Conservation (phyloP, 441 rosid species). For the Adansonia rubrostipa region DNA sequence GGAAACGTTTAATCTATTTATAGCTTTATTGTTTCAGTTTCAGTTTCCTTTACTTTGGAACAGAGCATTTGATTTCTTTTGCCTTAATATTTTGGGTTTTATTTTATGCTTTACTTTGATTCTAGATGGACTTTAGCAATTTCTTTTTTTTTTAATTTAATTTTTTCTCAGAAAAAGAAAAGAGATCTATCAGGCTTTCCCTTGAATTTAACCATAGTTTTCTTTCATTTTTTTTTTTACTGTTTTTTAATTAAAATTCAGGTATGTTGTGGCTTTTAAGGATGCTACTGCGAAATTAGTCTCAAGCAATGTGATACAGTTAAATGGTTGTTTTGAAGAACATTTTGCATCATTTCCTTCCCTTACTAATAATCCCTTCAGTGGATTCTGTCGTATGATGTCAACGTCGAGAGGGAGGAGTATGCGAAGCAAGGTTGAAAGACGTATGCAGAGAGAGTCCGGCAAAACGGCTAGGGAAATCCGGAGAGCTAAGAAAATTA, state of each 20-base stretch:
- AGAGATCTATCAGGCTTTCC: too few species aligned
- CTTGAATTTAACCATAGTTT: too few species aligned
- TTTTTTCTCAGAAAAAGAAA: too few species aligned
- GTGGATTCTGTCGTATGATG: slow-evolving; percentile 64
- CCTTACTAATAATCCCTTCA: slow-evolving; percentile 28
- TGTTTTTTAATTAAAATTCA: slow-evolving; percentile 26
- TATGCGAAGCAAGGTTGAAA: slow-evolving; percentile 94
- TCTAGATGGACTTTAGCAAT: neutral
- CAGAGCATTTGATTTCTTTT: slow-evolving; percentile 12
- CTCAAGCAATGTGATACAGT: slow-evolving; percentile 28
- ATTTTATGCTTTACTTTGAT: slow-evolving; percentile 6
- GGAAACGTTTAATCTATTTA: neutral
- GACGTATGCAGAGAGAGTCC: slow-evolving; percentile 85
- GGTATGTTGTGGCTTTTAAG: slow-evolving; percentile 41
- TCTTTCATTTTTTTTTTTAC: neutral
- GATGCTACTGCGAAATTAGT: slow-evolving; percentile 31
- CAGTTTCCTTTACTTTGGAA: slow-evolving; percentile 13
- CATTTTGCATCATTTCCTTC: slow-evolving; percentile 24
- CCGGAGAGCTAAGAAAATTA: slow-evolving; percentile 84
- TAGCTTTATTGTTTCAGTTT: neutral
- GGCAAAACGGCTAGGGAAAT: slow-evolving; percentile 89
- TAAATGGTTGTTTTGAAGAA: slow-evolving; percentile 26
- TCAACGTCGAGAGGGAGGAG: slow-evolving; percentile 85
- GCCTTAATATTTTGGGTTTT: neutral
- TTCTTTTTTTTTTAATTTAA: neutral